A percentile compares a stretch with the other conserved stretches of the same genome.
phyloP scores from a whole-genome alignment of 75 land plant species.

The Pseudotsuga menziesii region DNA sequence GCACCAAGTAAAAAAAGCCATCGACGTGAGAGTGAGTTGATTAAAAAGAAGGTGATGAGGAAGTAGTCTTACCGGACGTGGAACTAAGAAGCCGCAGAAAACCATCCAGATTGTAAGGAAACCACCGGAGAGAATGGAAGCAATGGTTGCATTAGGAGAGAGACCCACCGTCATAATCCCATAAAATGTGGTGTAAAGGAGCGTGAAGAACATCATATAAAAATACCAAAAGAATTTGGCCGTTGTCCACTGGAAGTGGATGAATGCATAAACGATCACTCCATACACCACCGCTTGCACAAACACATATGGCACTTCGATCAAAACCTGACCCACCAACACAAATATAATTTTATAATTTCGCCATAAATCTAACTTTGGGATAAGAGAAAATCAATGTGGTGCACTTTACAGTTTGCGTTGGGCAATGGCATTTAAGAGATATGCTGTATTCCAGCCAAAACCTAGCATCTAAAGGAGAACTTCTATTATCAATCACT shows the following conservation, averaged over 20 bases:
- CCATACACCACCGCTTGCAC: conserved; percentile 52
- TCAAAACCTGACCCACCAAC: conserved; percentile 47
- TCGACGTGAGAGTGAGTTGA: not conserved
- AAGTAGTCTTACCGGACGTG: conserved; percentile 62
- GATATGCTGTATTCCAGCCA: too few relatives aligned
- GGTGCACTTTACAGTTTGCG: too few relatives aligned
- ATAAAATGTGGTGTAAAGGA: conserved; percentile 76
- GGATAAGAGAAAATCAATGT: too few relatives aligned
- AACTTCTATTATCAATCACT: too few relatives aligned
- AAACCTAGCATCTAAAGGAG: too few relatives aligned
- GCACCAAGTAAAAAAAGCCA: conserved; percentile 14
- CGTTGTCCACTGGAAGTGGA: conserved; percentile 71
- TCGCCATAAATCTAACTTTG: too few relatives aligned
- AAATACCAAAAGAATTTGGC: conserved; percentile 77
- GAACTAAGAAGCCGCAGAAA: conserved; percentile 83
- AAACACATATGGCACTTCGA: conserved; percentile 65
- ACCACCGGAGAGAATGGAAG: conserved; percentile 61
- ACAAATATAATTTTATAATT: conserved; percentile 45
- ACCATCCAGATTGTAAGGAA: conserved; percentile 77
- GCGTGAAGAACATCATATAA: conserved; percentile 63
- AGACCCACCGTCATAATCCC: conserved; percentile 86
- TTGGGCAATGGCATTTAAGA: too few relatives aligned
- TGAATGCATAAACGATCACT: conserved; percentile 61
- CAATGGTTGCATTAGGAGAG: conserved; percentile 69
- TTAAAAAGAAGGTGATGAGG: not conserved